phyloP scores from a whole-genome alignment of 2,329 filamentous ascomycete genomes.

The Aspergillus alliaceus region DNA sequence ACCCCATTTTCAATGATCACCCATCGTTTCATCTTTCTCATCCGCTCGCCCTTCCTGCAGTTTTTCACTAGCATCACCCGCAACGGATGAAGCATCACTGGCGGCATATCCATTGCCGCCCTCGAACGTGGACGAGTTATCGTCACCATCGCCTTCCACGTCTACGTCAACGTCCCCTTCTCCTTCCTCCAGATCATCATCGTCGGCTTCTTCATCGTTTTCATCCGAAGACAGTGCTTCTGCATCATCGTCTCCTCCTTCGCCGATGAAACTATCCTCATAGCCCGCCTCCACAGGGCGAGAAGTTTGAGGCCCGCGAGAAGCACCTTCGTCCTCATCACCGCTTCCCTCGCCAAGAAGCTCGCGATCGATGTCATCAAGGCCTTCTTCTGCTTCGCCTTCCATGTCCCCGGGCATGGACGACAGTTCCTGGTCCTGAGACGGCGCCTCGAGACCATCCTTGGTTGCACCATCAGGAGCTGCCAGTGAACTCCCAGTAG shows the following conservation, averaged over 20 bases:
- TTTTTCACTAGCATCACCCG: constrained; percentile 15
- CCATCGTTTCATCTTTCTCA: constrained; percentile 28
- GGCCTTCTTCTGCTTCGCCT: constrained; percentile 33
- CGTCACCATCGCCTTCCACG: constrained; percentile 25
- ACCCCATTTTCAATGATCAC: constrained; percentile 24
- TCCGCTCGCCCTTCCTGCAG: constrained; percentile 15
- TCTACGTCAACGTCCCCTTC: constrained; percentile 27
- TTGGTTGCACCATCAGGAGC: constrained; percentile 7
- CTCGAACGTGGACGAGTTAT: constrained; percentile 33
- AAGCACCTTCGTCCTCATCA: constrained; percentile 33
- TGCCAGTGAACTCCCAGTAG: constrained; percentile 12
- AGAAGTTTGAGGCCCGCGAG: constrained; percentile 14
- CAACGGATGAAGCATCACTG: constrained; percentile 33
- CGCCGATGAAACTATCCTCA: constrained; percentile 28
- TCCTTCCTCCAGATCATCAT: constrained; percentile 39
- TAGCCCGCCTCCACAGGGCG: constrained; percentile 24
- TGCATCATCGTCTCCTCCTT: constrained; percentile 27
- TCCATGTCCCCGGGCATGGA: constrained; percentile 28
- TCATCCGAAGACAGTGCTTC: constrained; percentile 31
- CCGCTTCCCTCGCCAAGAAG: constrained; percentile 37
- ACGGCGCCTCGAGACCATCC: constrained; percentile 24
- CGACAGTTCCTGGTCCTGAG: constrained; percentile 23
- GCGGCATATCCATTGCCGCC: constrained; percentile 33
- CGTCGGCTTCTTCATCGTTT: constrained; percentile 26
- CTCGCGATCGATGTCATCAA: constrained; percentile 41